Conservation (phyloP, 2,329 filamentous ascomycete species). For the Pezicula radicicola region DNA sequence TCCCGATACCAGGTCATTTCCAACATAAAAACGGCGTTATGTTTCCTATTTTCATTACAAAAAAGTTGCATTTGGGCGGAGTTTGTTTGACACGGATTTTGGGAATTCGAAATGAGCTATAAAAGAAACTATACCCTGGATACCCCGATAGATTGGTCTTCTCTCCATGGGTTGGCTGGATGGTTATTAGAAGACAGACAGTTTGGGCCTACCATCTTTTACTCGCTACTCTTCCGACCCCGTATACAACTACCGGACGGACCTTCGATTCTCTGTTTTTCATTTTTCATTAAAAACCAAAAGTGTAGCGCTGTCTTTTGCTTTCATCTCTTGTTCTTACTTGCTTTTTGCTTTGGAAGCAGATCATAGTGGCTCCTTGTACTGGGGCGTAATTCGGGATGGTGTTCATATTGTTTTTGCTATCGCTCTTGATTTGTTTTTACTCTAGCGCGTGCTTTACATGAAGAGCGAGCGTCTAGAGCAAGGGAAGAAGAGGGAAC, state of each 20-base stretch:
- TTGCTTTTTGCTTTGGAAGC: background rate
- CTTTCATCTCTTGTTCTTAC: background rate
- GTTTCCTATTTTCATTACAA: background rate
- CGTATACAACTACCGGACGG: background rate
- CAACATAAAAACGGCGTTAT: background rate
- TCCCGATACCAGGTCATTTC: background rate
- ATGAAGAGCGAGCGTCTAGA: too few relatives aligned
- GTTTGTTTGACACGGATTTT: background rate
- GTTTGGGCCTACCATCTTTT: background rate
- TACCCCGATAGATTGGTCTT: constrained; percentile 1
- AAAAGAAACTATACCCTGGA: background rate
- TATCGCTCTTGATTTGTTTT: background rate
- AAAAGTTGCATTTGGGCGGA: background rate
- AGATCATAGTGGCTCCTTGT: background rate
- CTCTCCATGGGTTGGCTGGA: background rate
- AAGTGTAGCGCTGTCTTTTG: background rate
- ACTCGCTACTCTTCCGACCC: background rate
- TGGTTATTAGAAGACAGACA: background rate
- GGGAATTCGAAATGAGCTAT: background rate
- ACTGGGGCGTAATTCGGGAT: background rate
- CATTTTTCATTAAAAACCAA: background rate
- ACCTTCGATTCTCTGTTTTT: background rate
- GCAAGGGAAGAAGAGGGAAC: too few relatives aligned
- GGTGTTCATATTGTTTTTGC: background rate
- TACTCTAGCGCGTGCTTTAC: background rate